phyloP scores from a whole-genome alignment of 176 grass and related monocot species.

The Elaeis guineensis region DNA sequence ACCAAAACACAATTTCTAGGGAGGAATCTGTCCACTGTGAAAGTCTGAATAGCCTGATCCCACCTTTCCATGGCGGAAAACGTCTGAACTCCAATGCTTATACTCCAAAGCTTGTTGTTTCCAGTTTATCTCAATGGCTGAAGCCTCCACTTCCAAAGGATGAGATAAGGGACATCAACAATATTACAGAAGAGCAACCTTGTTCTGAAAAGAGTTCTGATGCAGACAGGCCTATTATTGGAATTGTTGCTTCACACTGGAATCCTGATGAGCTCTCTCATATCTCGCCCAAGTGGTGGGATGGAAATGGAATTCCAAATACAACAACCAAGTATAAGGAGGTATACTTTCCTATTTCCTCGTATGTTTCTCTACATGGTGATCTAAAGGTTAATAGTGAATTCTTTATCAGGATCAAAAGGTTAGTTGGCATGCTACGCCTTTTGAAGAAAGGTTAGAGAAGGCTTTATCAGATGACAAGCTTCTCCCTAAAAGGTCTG shows the following conservation, averaged over 20 bases:
- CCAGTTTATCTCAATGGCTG: conserved; percentile 42
- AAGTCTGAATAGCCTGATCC: background rate
- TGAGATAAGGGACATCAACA: conserved; percentile 8
- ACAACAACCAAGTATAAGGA: conserved; percentile 60
- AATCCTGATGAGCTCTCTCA: conserved; percentile 19
- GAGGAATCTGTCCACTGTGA: conserved; percentile 9
- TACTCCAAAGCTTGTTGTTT: conserved; percentile 28
- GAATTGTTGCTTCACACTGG: conserved; percentile 18
- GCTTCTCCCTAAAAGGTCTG: no score
- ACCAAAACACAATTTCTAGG: conserved; percentile 11
- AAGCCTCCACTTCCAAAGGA: conserved; percentile 23
- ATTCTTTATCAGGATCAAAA: no score
- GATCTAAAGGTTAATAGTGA: no score
- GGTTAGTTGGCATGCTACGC: no score
- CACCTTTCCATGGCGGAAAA: conserved; percentile 4
- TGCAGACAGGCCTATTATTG: conserved; percentile 17
- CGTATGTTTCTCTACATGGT: background rate
- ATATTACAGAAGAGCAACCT: background rate
- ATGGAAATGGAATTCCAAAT: conserved; percentile 66
- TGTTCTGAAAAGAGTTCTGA: conserved; percentile 2
- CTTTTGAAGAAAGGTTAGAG: no score
- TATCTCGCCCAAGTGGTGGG: conserved; percentile 23
- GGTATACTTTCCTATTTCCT: conserved; percentile 23
- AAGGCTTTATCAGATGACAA: no score
- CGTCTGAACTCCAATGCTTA: conserved; percentile 19